These are phyloP conservation scores for Exophiala phaeomuriformis DNA, from an alignment of 2,329 filamentous ascomycete species.

Conservation along the genomic window DNA sequence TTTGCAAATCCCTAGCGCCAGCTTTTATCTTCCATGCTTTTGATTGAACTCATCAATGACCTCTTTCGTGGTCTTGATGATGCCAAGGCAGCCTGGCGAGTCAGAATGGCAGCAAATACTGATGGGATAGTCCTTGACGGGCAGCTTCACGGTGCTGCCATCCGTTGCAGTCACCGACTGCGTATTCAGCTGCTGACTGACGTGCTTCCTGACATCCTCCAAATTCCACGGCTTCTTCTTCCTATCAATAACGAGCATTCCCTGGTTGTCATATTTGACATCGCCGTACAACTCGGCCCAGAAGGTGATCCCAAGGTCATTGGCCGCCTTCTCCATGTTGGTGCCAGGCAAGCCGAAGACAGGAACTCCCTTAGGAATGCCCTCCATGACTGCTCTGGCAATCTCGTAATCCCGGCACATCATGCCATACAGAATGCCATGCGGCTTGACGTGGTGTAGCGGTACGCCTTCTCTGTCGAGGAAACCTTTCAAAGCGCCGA, in stretches of 20 bases:
- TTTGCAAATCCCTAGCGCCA: too few species aligned
- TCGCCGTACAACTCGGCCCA: slow-evolving; percentile 51
- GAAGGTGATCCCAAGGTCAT: slow-evolving; percentile 48
- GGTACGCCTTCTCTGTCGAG: slow-evolving; percentile 50
- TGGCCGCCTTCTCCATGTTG: slow-evolving; percentile 47
- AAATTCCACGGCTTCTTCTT: slow-evolving; percentile 49
- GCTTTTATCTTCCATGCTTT: slow-evolving; percentile 25
- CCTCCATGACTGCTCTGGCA: slow-evolving; percentile 48
- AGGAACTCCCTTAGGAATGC: slow-evolving; percentile 44
- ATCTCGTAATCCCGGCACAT: slow-evolving; percentile 47
- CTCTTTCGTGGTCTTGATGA: slow-evolving; percentile 36
- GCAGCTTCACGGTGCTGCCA: slow-evolving; percentile 35
- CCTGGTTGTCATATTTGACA: slow-evolving; percentile 48
- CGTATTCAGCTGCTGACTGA: slow-evolving; percentile 38
- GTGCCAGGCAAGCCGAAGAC: slow-evolving; percentile 52
- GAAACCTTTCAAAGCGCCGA: slow-evolving; percentile 56
- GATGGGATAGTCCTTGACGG: slow-evolving; percentile 37
- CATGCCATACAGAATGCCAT: slow-evolving; percentile 55
- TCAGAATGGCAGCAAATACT: slow-evolving; percentile 45
- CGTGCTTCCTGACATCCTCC: slow-evolving; percentile 37
- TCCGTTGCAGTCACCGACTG: slow-evolving; percentile 39
- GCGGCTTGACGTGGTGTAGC: slow-evolving; percentile 57
- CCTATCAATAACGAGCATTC: slow-evolving; percentile 49
- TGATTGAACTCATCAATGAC: slow-evolving; percentile 41
- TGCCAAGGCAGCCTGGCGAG: slow-evolving; percentile 41